Conservation (phyloP, 345 rosid species). For the Passiflora organensis region DNA sequence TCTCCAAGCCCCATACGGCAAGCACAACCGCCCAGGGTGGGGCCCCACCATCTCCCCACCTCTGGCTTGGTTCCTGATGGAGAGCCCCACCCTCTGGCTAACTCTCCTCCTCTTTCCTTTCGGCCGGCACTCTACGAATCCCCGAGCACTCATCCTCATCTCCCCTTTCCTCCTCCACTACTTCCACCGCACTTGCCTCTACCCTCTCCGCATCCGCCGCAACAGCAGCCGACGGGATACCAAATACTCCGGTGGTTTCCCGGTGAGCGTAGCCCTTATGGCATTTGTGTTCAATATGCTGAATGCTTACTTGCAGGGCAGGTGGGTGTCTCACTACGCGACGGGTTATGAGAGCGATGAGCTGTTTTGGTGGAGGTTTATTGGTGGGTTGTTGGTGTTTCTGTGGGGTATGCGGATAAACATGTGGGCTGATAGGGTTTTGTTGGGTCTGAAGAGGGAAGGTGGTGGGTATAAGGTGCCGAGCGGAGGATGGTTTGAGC, state of each 20-base stretch:
- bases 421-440: constrained; percentile 55
- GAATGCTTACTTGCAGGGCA: constrained; percentile 66
- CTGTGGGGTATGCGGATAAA: constrained; percentile 61
- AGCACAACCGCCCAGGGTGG: constrained; percentile 88
- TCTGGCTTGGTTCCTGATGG: constrained; percentile 93
- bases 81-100: constrained; percentile 78
- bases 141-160: constrained; percentile 51
- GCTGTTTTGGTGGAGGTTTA: constrained; percentile 55
- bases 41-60: constrained; percentile 74
- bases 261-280: constrained; percentile 48
- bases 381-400: constrained; percentile 46
- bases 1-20: constrained; percentile 91
- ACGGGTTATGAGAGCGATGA: constrained; percentile 38
- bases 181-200: constrained; percentile 65
- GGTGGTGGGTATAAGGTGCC: constrained; percentile 74
- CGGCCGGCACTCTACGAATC: constrained; percentile 53
- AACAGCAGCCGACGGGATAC: constrained; percentile 7
- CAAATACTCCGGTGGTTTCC: constrained; percentile 30
- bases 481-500: constrained; percentile 73
- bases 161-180: constrained; percentile 74
- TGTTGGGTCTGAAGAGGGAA: constrained; percentile 56
- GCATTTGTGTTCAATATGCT: constrained; percentile 62
- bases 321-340: constrained; percentile 80
- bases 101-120: constrained; percentile 61
- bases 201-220: constrained; percentile 62